Evolutionary conservation across 2,329 filamentous ascomycete species (phyloP), one percentile per base, ranked within the genome.

Genomic region (Emmonsia crescens): DNA sequence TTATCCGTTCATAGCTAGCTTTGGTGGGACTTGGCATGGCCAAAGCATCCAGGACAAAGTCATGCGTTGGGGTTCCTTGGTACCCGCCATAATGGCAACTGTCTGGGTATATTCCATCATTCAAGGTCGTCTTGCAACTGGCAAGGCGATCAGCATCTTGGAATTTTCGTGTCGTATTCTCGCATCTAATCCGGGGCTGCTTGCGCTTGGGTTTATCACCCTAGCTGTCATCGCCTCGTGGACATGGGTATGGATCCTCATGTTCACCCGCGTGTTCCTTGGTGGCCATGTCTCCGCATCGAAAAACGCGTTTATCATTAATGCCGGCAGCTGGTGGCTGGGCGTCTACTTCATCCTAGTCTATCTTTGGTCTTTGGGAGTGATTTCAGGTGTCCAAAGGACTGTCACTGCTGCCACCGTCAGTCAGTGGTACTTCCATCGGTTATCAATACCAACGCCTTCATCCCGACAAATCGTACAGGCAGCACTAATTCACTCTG

Each of bases 371-470:
- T 94, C 91, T 0, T 80, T 96, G 49, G 89, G 89, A 2, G 85
- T 97, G 62, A 86, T 96, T 71, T 88, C 91, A 62, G 91, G 91
- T 21, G 83, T 97, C 27, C 93, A 99, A 73, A 87, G 94, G 62
- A 87, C 90, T 27, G 94, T 92, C 19, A 96, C 93, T 16, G 93
- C 91, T 29, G 94, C 94, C 12, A 96, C 93, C 0, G 93, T 97
- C 29, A 96, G 91, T 48, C 94, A 99, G 75, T 99, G 94, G 94
- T 99, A 99, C 76, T 99, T 97, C 75, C 93, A 97, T 75, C 90
- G 94, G 65, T 89, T 95, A 68, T 85, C 86, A 4, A 83, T 86
- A 12, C 91, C 93, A 5, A 81, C 87, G 9, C 86, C 91, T 2
- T 86, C 89, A 0, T 92, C 91, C 0, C 81, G 83, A 61, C 87